Evolutionary conservation across 2,329 filamentous ascomycete species (phyloP).

Genomic region (Thelonectria olida): DNA sequence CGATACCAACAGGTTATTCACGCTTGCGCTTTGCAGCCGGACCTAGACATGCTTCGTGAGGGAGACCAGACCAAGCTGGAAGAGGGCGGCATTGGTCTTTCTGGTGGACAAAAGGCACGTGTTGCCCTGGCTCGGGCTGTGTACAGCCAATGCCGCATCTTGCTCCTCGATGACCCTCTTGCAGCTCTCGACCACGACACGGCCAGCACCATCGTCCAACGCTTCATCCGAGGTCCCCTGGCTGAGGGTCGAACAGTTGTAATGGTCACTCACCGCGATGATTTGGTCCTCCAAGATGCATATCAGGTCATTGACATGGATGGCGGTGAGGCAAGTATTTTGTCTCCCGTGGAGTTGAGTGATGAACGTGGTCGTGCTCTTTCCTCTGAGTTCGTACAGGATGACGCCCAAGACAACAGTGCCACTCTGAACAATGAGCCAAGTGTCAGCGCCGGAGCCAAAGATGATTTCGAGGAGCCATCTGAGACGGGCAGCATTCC

Average conservation of each 20-base stretch:
- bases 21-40: slow-evolving; percentile 66
- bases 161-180: slow-evolving; percentile 71
- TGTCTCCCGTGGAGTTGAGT: slow-evolving; percentile 56
- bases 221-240: slow-evolving; percentile 67
- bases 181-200: slow-evolving; percentile 72
- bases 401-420: slow-evolving; percentile 29
- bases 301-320: slow-evolving; percentile 77
- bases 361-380: slow-evolving; percentile 50
- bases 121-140: slow-evolving; percentile 71
- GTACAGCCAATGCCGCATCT: slow-evolving; percentile 65
- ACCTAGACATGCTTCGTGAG: slow-evolving; percentile 64
- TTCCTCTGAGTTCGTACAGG: slow-evolving; percentile 34
- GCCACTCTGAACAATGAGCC: slow-evolving; percentile 46
- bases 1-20: slow-evolving; percentile 69
- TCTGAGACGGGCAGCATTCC: slow-evolving; percentile 74
- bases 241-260: slow-evolving; percentile 74
- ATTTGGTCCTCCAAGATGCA: slow-evolving; percentile 78
- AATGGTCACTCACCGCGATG: slow-evolving; percentile 83
- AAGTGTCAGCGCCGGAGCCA: slow-evolving; percentile 27
- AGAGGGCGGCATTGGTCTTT: slow-evolving; percentile 70
- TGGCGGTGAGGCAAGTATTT: slow-evolving; percentile 64
- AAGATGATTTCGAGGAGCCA: slow-evolving; percentile 45
- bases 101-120: slow-evolving; percentile 70
- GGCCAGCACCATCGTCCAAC: slow-evolving; percentile 68
- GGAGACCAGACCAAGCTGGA: slow-evolving; percentile 69